Evolutionary conservation across 169 alveolate genomes (phyloP).

Genomic region (Babesia bovis): DNA sequence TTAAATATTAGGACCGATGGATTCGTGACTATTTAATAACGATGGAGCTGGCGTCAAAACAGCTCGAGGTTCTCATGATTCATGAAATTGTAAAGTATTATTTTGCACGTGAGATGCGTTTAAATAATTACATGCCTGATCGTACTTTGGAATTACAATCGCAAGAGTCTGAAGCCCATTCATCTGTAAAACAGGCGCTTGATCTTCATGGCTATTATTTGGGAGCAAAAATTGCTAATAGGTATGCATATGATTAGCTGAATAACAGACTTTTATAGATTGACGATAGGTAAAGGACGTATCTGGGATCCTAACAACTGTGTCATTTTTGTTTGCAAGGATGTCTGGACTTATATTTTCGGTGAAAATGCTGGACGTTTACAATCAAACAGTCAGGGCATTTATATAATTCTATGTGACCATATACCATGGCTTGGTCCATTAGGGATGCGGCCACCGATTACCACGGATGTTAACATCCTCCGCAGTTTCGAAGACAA

Average conservation of each 20-base stretch:
- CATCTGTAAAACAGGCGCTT: conserved; percentile 44
- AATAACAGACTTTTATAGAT: not conserved
- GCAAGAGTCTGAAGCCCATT: conserved; percentile 23
- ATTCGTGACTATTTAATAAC: not conserved
- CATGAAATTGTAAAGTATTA: conserved; percentile 62
- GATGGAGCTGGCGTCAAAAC: conserved; percentile 47
- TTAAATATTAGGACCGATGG: too few relatives aligned
- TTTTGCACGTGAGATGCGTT: conserved; percentile 12
- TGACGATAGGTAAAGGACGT: conserved; percentile 45
- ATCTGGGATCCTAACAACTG: conserved; percentile 65
- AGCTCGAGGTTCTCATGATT: conserved; percentile 43
- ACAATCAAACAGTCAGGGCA: conserved; percentile 67
- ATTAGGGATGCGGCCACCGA: not conserved
- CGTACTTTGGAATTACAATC: conserved; percentile 15
- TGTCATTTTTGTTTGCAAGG: conserved; percentile 58
- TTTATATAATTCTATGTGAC: conserved; percentile 44
- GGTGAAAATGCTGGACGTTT: conserved; percentile 58
- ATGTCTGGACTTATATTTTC: conserved; percentile 61
- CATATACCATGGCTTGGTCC: conserved; percentile 50
- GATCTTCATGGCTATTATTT: conserved; percentile 56
- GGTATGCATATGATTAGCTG: conserved; percentile 8
- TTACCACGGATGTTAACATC: not conserved
- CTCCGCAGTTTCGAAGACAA: not conserved
- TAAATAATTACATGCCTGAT: not conserved
- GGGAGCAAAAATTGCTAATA: conserved; percentile 42